phyloP scores from a whole-genome alignment of 306 rosid species.

The Glycine tomentella region DNA sequence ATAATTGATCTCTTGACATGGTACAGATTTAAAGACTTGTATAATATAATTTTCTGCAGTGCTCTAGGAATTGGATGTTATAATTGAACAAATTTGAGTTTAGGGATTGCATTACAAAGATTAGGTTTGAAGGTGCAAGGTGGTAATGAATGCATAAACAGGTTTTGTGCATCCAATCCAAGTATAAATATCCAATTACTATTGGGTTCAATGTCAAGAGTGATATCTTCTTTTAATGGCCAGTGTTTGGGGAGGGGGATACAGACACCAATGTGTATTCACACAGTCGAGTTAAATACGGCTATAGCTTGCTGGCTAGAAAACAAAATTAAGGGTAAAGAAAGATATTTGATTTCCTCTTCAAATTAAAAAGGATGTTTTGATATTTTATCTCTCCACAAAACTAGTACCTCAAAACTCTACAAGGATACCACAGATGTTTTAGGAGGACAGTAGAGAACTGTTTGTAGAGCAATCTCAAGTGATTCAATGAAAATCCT shows the following conservation, averaged over 20 bases:
- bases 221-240: too few species aligned
- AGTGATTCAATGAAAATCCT: constrained; percentile 17
- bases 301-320: not conserved
- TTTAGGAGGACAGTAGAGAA: not conserved
- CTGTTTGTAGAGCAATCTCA: constrained; percentile 1
- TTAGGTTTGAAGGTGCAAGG: not conserved
- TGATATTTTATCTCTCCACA: not conserved
- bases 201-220: not conserved
- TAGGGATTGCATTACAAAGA: constrained; percentile 2
- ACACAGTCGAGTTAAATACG: not conserved
- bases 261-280: not conserved
- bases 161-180: constrained; percentile 24
- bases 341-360: constrained; percentile 1
- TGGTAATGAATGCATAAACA: constrained; percentile 1
- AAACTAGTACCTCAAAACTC: constrained; percentile 2
- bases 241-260: not conserved
- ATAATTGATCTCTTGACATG: constrained; percentile 5
- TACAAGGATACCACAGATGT: constrained; percentile 15
- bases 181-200: not conserved
- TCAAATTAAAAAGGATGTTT: not conserved
- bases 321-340: not conserved
- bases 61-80: not conserved
- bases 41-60: not conserved
- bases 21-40: constrained; percentile 11
- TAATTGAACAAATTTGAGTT: constrained; percentile 3